Evolutionary conservation across 345 rosid genomes (phyloP), one percentile per base, ranked within the genome.

Genomic region (Populus deltoides): DNA sequence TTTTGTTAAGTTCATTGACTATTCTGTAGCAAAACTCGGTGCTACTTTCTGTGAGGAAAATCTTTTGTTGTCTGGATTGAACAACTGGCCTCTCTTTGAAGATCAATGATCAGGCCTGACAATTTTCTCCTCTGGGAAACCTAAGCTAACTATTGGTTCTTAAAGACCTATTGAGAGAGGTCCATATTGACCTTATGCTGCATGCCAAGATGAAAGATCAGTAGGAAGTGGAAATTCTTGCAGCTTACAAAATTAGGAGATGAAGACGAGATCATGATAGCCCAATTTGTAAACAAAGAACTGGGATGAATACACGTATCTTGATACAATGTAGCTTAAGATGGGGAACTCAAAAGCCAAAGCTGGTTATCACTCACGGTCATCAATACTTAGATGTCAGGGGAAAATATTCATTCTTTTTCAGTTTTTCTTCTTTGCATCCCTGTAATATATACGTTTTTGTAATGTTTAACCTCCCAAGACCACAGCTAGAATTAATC

Each of bases 1-100:
- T 79, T 88, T 94, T 72, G 82, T 91, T 81, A 83, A 86, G 33
- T 79, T 86, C 75, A 84, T 89, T 66, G 90, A 91, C 78, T 38
- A 65, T 81, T 72, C 75, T 61, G 10, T 71, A 15, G 62, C 78
- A 59, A 77, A 83, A 78, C 81, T 81, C 12, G 57, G 83, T 65
- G 74, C 67, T 35, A 25, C 27, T 33, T 71, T 72, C 62, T 2
- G 18, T 63, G 78, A 82, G 38, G 72, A 80, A 79, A 73, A 66
- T 15, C n/a, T 53, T 74, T 73, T 78, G 66, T 70, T 66, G 47
- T 35, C 82, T 65, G 59, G 13, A 33, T 36, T 69, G 6, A 73
- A 80, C 76, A 61, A 55, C 65, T 59, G 66, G 49, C 20, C 38
- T 5, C 55, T 71, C 57, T 27, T 53, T 33, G 8, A 36, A 20